These are phyloP conservation scores for Paulownia fortunei DNA, from an alignment of 257 asterid genomes.

Conservation along the genomic window DNA sequence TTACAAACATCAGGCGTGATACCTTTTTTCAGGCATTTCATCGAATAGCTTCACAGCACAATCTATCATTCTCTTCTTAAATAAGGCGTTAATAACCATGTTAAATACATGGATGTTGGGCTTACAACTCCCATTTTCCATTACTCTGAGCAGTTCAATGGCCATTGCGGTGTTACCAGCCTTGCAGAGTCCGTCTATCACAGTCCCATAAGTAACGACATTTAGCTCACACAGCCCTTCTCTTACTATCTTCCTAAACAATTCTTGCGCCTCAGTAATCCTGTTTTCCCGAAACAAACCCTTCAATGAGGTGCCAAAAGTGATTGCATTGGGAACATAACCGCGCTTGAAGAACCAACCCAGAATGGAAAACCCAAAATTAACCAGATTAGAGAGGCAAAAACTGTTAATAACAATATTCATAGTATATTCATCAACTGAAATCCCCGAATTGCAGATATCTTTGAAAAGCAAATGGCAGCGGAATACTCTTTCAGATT, in stretches of 20 bases:
- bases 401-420: too few species aligned
- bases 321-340: not conserved
- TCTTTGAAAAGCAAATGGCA: too few species aligned
- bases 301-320: not conserved
- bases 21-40: constrained; percentile 33
- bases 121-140: constrained; percentile 25
- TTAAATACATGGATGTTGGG: constrained; percentile 25
- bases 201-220: constrained; percentile 4
- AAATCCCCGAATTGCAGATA: too few species aligned
- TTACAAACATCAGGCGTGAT: not conserved
- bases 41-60: constrained; percentile 29
- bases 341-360: too few species aligned
- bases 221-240: constrained; percentile 23
- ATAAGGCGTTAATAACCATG: constrained; percentile 32
- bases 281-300: constrained; percentile 18
- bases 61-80: constrained; percentile 35
- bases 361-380: too few species aligned
- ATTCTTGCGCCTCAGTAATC: constrained; percentile 28
- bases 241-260: constrained; percentile 30
- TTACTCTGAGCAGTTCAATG: constrained; percentile 23
- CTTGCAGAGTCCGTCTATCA: constrained; percentile 43
- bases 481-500: too few species aligned
- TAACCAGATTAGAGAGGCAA: too few species aligned
- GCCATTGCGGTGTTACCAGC: constrained; percentile 37
- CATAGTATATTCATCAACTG: too few species aligned